These are phyloP conservation scores for Saussurea involucrata DNA, from an alignment of 129 eudicot genomes.

Conservation along the genomic window DNA sequence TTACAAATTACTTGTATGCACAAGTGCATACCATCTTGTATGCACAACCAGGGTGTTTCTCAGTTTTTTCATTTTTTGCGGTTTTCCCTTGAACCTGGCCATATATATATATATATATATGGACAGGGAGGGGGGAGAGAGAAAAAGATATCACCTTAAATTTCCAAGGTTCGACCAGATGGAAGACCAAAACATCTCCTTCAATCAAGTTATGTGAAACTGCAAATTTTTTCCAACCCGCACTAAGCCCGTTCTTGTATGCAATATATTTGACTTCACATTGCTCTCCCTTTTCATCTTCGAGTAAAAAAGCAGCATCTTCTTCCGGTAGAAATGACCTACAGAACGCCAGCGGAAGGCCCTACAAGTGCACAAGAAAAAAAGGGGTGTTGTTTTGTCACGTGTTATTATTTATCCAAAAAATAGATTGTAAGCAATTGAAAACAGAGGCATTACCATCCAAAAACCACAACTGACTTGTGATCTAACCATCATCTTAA, in stretches of 20 bases:
- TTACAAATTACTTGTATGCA: too few relatives aligned
- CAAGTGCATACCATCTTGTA: too few relatives aligned
- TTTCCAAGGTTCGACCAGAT: constrained; percentile 35
- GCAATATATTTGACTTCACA: constrained; percentile 60
- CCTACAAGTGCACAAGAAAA: constrained; percentile 31
- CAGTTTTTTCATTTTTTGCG: too few relatives aligned
- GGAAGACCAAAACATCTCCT: constrained; percentile 74
- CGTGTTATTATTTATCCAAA: not conserved
- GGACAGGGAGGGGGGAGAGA: not conserved
- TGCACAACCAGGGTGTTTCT: too few relatives aligned
- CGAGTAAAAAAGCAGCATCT: constrained; percentile 44
- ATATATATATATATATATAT: too few relatives aligned
- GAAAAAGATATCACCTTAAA: constrained; percentile 50
- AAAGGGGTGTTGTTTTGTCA: not conserved
- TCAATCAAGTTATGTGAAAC: constrained; percentile 49
- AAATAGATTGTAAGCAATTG: not conserved
- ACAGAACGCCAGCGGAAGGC: constrained; percentile 76
- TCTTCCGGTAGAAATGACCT: constrained; percentile 49
- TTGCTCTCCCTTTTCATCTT: constrained; percentile 54
- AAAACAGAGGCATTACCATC: constrained; percentile 49
- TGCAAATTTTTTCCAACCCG: constrained; percentile 80
- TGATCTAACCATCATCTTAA: constrained; percentile 53
- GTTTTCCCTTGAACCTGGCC: too few relatives aligned
- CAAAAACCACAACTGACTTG: constrained; percentile 69
- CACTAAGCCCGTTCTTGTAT: constrained; percentile 60